Conservation (phyloP, 768 basidiomycete species). For the Lactarius tabidus region DNA sequence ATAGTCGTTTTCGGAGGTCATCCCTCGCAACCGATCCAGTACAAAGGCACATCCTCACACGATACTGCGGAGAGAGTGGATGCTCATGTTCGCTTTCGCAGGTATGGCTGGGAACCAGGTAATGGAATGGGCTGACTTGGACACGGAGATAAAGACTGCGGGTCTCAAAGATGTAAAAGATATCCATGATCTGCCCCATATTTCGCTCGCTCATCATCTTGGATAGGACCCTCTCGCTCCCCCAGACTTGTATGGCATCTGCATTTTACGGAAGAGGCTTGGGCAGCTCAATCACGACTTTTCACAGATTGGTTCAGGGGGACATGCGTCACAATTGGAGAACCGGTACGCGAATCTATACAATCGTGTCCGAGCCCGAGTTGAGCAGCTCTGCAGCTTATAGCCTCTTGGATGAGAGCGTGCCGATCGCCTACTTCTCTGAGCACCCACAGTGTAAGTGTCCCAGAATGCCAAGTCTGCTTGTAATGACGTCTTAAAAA, state of each 20-base stretch:
- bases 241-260: slow-evolving; percentile 33
- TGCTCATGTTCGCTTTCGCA: not conserved
- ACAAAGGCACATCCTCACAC: slow-evolving; percentile 35
- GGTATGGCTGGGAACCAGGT: slow-evolving; percentile 21
- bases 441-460: slow-evolving; percentile 31
- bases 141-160: slow-evolving; percentile 16
- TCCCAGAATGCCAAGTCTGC: not conserved
- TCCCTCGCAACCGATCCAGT: slow-evolving; percentile 43
- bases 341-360: not conserved
- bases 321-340: slow-evolving; percentile 7
- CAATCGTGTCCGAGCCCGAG: not conserved
- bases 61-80: not conserved
- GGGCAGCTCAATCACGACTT: not conserved
- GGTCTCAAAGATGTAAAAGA: slow-evolving; percentile 33
- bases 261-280: not conserved
- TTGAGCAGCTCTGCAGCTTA: not conserved
- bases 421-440: slow-evolving; percentile 34
- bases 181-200: not conserved
- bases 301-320: not conserved
- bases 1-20: slow-evolving; percentile 52
- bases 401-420: slow-evolving; percentile 30
- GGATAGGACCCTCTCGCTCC: slow-evolving; percentile 34
- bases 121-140: not conserved
- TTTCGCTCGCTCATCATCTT: not conserved
- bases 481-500: not conserved